phyloP scores from a whole-genome alignment of 139 green algal genomes.

The Edaphochlamys debaryana region DNA sequence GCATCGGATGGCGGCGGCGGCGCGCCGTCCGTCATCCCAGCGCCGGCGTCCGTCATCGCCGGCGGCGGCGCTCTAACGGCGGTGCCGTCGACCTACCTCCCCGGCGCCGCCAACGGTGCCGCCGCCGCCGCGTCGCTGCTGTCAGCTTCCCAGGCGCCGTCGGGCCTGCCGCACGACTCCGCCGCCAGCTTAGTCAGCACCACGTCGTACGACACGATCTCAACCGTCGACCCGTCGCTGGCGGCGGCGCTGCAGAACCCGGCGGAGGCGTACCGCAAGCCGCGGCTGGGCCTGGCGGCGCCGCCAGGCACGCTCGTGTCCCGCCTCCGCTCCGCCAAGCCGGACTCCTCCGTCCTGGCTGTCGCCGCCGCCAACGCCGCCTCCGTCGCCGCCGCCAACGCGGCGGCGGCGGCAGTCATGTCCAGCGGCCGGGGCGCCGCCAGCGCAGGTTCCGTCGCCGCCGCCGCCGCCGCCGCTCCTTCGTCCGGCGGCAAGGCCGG shows the following conservation, averaged over 20 bases:
- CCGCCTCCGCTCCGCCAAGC: not conserved
- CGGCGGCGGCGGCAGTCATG: too few relatives aligned
- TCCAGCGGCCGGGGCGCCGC: too few relatives aligned
- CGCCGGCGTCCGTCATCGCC: slow-evolving; percentile 6
- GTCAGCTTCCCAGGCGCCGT: slow-evolving; percentile 8
- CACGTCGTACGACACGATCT: slow-evolving; percentile 5
- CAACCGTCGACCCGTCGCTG: not conserved
- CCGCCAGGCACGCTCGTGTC: slow-evolving; percentile 6
- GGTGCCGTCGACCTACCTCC: slow-evolving; percentile 22
- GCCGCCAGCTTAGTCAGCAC: slow-evolving; percentile 1
- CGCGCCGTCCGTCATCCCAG: not conserved
- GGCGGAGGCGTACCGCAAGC: slow-evolving; percentile 30
- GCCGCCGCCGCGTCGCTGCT: slow-evolving; percentile 2
- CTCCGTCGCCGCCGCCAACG: not conserved
- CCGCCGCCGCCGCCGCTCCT: too few relatives aligned
- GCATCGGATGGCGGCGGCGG: not conserved
- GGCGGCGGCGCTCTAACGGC: slow-evolving; percentile 18
- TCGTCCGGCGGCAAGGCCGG: too few relatives aligned
- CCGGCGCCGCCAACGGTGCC: not conserved
- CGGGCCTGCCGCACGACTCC: slow-evolving; percentile 17
- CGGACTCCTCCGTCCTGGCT: not conserved
- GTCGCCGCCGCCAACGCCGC: not conserved
- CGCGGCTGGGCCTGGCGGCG: slow-evolving; percentile 21
- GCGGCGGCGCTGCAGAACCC: slow-evolving; percentile 28
- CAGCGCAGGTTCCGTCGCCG: too few relatives aligned